Conservation (phyloP, 495 filamentous ascomycete species). For the Parmelia sp. region DNA sequence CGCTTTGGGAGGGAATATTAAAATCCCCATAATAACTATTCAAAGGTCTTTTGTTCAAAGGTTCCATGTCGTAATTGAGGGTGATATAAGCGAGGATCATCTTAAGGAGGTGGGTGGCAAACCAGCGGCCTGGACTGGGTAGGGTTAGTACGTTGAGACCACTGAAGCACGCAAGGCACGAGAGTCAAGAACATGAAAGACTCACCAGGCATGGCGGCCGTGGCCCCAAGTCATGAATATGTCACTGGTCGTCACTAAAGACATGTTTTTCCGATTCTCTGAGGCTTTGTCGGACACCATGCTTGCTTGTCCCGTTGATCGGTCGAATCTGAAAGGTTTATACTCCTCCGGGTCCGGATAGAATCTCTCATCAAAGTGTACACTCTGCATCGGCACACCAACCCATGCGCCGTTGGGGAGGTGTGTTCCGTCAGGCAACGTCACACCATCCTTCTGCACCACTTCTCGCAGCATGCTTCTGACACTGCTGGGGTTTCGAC, state of each 20-base stretch:
- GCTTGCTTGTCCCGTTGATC: too few species aligned
- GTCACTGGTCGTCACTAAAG: conserved; percentile 5
- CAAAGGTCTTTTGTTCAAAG: conserved; percentile 10
- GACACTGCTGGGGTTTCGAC: background rate
- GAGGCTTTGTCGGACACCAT: background rate
- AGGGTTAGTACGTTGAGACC: background rate
- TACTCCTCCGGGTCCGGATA: background rate
- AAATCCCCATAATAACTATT: too few species aligned
- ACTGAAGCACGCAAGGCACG: too few species aligned
- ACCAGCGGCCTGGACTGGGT: conserved; percentile 25
- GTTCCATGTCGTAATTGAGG: conserved; percentile 23
- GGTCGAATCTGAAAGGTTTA: background rate
- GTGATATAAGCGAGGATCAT: conserved; percentile 24
- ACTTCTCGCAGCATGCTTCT: background rate
- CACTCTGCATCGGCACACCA: background rate
- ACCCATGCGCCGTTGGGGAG: background rate
- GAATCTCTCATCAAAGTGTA: background rate
- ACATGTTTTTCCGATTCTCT: too few species aligned
- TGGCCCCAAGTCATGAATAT: conserved; percentile 23
- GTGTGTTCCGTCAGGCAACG: background rate
- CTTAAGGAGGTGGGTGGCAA: conserved; percentile 22
- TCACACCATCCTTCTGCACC: background rate
- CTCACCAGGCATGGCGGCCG: conserved; percentile 23
- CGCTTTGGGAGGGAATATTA: too few species aligned
- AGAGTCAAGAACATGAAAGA: background rate